Evolutionary conservation across 108 stramenopile genomes (phyloP).

Genomic region (Cyclostephanos tholiformis): DNA sequence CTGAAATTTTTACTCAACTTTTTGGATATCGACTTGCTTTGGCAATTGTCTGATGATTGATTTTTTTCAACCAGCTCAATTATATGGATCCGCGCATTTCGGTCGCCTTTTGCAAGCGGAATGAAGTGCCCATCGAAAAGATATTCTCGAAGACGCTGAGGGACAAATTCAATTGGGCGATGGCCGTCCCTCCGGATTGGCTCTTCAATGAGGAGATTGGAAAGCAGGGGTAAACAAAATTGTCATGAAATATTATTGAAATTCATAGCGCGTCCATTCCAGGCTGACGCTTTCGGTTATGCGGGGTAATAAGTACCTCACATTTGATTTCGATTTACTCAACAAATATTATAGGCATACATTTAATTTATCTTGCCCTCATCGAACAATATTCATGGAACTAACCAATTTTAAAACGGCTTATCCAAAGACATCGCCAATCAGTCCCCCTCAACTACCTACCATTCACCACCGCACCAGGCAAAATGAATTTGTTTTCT

Average conservation of each 20-base stretch:
- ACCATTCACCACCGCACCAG: too few species aligned
- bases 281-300: background rate
- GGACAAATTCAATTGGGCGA: conserved; percentile 99
- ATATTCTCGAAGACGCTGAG: conserved; percentile 96
- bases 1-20: background rate
- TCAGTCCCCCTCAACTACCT: too few species aligned
- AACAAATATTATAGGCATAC: too few species aligned
- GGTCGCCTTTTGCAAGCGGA: conserved; percentile 99
- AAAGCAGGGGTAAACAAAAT: conserved; percentile 37
- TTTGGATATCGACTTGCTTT: conserved; percentile 10
- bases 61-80: conserved; percentile 79
- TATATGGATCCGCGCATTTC: conserved; percentile 99
- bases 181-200: conserved; percentile 95
- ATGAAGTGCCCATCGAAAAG: conserved; percentile 95
- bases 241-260: background rate
- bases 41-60: background rate
- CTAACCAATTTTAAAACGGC: too few species aligned
- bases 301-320: background rate
- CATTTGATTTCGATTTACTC: too few species aligned
- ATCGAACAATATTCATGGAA: too few species aligned
- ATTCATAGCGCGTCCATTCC: background rate
- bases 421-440: too few species aligned
- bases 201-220: conserved; percentile 88
- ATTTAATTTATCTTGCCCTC: too few species aligned
- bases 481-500: too few species aligned